Base-by-base conservation (phyloP, 2,329 filamentous ascomycete genomes). In the Ascochyta lentis region DNA sequence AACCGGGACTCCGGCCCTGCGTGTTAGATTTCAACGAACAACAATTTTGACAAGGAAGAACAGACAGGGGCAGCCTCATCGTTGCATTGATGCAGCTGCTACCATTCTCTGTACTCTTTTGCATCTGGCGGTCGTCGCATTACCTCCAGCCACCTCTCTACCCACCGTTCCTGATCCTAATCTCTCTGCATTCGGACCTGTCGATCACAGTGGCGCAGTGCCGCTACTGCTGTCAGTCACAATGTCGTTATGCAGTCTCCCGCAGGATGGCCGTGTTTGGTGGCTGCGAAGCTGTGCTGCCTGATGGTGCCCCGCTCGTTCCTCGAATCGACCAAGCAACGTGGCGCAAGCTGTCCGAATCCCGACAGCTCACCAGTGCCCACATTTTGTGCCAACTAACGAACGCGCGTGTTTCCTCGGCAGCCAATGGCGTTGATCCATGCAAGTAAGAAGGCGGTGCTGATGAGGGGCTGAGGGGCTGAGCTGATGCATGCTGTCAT, bases 401-500 rank as follows among this genome's bases (percentile, higher is more conserved):
- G 34, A 9, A 43, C 23, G 22, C 39, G 39, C 45, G 34, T 39
- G 45, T 19, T 22, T 8, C 23, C 22, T 2, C 5, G 12, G 12
- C 4, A 38, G 22, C 53, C 53, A 51, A 56, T 56, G 26, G 34
- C 6, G 19, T 12, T 38, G 47, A 12, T 23, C 34, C 9, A 22
- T 46, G 49, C 40, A 35, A 29, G 23, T 39, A 37, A 40, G 41
- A 47, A 23, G 47, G 53, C 53, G 53, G 53, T 56, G 53, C 53
- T 52, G 45, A 38, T 49, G 52, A 16, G 53, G 45, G 39, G 46
- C 34, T 41, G 53, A 46, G 45, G 45, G 34, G 19, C 33, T 16
- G 52, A 46, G 52, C 37, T 49, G 46, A 47, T 46, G 47, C 53
- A 50, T 50, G 53, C 42, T 56, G 53, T 51, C 53, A 56, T 56